phyloP scores from a whole-genome alignment of 805 yeast genomes.

The Starmerella apicola region DNA sequence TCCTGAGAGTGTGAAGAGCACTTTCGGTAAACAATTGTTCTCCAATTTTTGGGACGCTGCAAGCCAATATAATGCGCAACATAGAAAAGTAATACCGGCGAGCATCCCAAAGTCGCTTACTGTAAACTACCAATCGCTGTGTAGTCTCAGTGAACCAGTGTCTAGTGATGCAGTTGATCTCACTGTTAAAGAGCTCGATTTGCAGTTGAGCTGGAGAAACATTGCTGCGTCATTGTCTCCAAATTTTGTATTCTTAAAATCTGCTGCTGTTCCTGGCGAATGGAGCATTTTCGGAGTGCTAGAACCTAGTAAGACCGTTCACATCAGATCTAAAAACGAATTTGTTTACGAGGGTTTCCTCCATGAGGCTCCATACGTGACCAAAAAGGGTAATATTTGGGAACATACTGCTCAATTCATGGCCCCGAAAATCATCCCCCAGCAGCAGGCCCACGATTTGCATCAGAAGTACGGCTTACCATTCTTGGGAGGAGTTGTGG shows the following conservation, averaged over 20 bases:
- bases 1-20: conserved; percentile 87
- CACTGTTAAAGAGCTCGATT: not conserved
- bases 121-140: conserved; percentile 5
- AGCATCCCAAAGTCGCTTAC: conserved; percentile 5
- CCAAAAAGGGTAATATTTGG: conserved; percentile 8
- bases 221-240: conserved; percentile 16
- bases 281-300: conserved; percentile 74
- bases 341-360: conserved; percentile 15
- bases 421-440: conserved; percentile 18
- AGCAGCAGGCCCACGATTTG: conserved; percentile 17
- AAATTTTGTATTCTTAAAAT: conserved; percentile 54
- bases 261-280: conserved; percentile 73
- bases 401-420: conserved; percentile 14
- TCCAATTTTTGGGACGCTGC: conserved; percentile 51
- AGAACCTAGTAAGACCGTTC: conserved; percentile 13
- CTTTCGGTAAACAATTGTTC: conserved; percentile 47
- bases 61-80: conserved; percentile 24
- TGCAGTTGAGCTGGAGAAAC: conserved; percentile 2
- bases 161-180: too few species aligned
- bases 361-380: not conserved
- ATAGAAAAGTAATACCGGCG: not conserved
- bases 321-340: conserved; percentile 15
- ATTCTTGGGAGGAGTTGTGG: conserved; percentile 84
- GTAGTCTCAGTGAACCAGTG: too few species aligned
- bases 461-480: conserved; percentile 39